A percentile compares a stretch with the other conserved stretches of the same genome.
Evolutionary conservation across 768 basidiomycete species (phyloP).

Genomic region (Mycena pura): DNA sequence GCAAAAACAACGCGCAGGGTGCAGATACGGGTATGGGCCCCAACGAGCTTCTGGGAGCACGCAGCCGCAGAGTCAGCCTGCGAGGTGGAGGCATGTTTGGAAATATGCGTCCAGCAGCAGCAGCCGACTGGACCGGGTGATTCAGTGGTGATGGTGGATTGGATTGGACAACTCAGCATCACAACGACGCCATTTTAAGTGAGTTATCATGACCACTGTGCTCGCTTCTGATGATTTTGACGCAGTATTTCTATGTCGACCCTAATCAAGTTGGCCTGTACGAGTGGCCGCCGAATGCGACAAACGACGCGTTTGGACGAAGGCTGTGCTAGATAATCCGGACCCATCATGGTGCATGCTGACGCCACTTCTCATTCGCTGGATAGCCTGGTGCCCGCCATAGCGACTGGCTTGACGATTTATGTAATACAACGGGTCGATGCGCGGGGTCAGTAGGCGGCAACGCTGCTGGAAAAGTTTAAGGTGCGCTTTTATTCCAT

Average conservation of each 20-base stretch:
- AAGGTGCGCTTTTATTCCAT: constrained; percentile 41
- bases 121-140: constrained; percentile 32
- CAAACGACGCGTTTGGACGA: constrained; percentile 77
- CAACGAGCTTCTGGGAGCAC: constrained; percentile 35
- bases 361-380: too few relatives aligned
- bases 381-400: constrained; percentile 26
- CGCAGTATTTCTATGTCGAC: constrained; percentile 79
- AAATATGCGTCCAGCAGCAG: constrained; percentile 23
- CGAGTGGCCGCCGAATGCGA: constrained; percentile 73
- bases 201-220: constrained; percentile 28
- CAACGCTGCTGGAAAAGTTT: constrained; percentile 70
- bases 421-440: constrained; percentile 81
- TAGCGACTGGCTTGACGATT: constrained; percentile 82
- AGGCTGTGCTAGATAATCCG: constrained; percentile 81
- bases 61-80: constrained; percentile 33
- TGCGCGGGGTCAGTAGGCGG: constrained; percentile 71
- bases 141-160: constrained; percentile 30
- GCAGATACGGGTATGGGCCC: constrained; percentile 30
- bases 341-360: constrained; percentile 74
- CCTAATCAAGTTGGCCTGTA: constrained; percentile 70
- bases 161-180: constrained; percentile 57
- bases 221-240: neutral
- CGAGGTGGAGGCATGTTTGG: constrained; percentile 34
- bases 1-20: constrained; percentile 14
- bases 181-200: constrained; percentile 84